A percentile compares a stretch with the other conserved stretches of the same genome.
Evolutionary conservation across 352 stramenopile genomes (phyloP).

Genomic region (Phytophthora sp.): DNA sequence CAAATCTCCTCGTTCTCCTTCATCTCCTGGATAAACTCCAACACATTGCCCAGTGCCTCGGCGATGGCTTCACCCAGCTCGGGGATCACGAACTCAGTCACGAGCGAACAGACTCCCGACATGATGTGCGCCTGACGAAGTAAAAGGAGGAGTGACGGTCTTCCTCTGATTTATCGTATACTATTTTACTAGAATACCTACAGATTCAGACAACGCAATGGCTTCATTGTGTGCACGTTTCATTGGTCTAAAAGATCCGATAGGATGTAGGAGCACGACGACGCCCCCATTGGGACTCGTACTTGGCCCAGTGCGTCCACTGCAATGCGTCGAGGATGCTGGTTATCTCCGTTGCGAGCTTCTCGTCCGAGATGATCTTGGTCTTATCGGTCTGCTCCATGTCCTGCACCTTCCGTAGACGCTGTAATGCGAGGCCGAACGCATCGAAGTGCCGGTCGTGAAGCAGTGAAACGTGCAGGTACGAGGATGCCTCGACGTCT

Average conservation of each 20-base stretch:
- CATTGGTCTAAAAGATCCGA: slow-evolving; percentile 60
- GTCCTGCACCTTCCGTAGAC: slow-evolving; percentile 72
- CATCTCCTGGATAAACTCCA: slow-evolving; percentile 36
- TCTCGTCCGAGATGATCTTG: slow-evolving; percentile 72
- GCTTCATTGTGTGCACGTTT: neutral
- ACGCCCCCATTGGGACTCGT: slow-evolving; percentile 70
- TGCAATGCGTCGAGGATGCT: slow-evolving; percentile 44
- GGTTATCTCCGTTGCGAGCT: slow-evolving; percentile 56
- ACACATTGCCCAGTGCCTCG: slow-evolving; percentile 35
- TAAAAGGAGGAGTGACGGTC: slow-evolving; percentile 3
- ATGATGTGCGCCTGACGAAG: neutral
- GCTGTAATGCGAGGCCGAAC: slow-evolving; percentile 62
- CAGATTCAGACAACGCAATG: slow-evolving; percentile 1
- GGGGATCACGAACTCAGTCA: slow-evolving; percentile 47
- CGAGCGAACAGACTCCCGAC: slow-evolving; percentile 15
- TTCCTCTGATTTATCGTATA: too few relatives aligned
- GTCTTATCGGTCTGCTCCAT: slow-evolving; percentile 62
- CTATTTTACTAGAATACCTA: too few relatives aligned
- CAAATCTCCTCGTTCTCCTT: slow-evolving; percentile 44
- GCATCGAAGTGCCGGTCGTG: slow-evolving; percentile 61
- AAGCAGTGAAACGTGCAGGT: slow-evolving; percentile 63
- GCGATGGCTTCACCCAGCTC: slow-evolving; percentile 42
- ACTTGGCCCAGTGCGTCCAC: slow-evolving; percentile 61
- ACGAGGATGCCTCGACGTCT: slow-evolving; percentile 64
- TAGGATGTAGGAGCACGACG: slow-evolving; percentile 58